A percentile compares a stretch with the other conserved stretches of the same genome.
Evolutionary conservation across 176 grass and related monocot genomes (phyloP).

Genomic region (Themeda triandra): DNA sequence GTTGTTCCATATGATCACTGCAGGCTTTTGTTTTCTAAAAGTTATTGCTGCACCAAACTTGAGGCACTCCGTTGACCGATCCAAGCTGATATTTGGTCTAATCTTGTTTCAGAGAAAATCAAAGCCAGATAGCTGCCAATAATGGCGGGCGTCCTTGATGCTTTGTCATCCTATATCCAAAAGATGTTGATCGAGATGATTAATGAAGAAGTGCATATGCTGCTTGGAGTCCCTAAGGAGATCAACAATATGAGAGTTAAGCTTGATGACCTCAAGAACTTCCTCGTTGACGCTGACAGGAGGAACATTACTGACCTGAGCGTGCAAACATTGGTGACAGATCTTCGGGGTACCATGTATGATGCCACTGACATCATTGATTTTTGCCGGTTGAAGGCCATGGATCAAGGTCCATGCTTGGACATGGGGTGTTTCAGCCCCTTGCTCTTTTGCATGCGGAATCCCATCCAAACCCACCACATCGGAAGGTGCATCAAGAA

Average conservation of each 20-base stretch:
- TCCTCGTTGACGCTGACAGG: conserved; percentile 19
- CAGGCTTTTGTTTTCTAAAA: too few relatives aligned
- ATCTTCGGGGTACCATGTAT: background rate
- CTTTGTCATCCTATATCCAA: background rate
- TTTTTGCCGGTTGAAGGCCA: background rate
- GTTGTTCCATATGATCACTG: too few relatives aligned
- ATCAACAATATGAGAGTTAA: background rate
- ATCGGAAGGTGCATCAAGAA: background rate
- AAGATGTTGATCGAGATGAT: background rate
- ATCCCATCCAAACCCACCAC: background rate
- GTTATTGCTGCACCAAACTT: too few relatives aligned
- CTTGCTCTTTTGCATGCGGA: background rate
- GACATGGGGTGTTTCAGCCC: background rate
- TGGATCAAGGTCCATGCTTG: background rate
- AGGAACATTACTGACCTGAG: background rate
- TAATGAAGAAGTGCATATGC: background rate
- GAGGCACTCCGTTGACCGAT: too few relatives aligned
- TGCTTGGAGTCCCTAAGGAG: conserved; percentile 10
- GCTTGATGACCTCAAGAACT: background rate
- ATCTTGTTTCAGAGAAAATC: background rate
- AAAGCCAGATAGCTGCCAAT: background rate
- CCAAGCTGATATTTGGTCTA: background rate
- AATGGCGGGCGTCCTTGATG: conserved; percentile 17
- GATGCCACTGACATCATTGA: background rate
- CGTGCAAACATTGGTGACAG: background rate